Percentiles rank a stretch among this genome's conserved stretches.
Conservation (phyloP, 371 early-diverging fungal genomes). For the Syncephalastrum racemosum region DNA sequence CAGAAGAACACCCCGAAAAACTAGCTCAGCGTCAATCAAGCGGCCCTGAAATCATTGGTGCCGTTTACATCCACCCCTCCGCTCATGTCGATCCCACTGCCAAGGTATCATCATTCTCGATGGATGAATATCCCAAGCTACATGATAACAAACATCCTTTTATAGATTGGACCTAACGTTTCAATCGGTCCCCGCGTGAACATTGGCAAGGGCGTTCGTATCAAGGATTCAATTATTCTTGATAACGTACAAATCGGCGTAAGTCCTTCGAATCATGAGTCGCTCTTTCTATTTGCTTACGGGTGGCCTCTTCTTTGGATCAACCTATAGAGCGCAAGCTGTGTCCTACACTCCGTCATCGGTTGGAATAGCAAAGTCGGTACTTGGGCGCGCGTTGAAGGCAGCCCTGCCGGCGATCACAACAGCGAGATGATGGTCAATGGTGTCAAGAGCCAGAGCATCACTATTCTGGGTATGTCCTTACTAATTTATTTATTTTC, state of each 20-base stretch:
- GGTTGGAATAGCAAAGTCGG: constrained; percentile 97
- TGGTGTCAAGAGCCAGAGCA: constrained; percentile 90
- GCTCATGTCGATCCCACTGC: constrained; percentile 93
- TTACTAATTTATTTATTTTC: constrained; percentile 22
- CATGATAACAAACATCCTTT: neutral
- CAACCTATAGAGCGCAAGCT: constrained; percentile 52
- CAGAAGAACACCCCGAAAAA: constrained; percentile 59
- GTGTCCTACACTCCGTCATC: constrained; percentile 89
- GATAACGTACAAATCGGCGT: constrained; percentile 92
- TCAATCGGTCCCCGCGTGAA: constrained; percentile 91
- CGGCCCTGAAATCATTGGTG: constrained; percentile 85
- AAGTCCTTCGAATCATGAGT: constrained; percentile 30
- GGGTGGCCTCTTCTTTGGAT: constrained; percentile 9
- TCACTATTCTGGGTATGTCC: constrained; percentile 85
- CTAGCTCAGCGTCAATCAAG: constrained; percentile 52
- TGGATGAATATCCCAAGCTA: neutral
- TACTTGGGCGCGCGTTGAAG: constrained; percentile 93
- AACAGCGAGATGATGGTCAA: constrained; percentile 74
- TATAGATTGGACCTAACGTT: constrained; percentile 92
- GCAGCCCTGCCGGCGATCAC: constrained; percentile 66
- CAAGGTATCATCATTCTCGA: constrained; percentile 57
- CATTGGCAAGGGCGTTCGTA: constrained; percentile 94
- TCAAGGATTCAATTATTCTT: constrained; percentile 93
- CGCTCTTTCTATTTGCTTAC: constrained; percentile 26
- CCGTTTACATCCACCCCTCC: constrained; percentile 93